A percentile compares a stretch with the other conserved stretches of the same genome.
phyloP scores from a whole-genome alignment of 495 filamentous ascomycete genomes.

The Penicillium ochrochloron region DNA sequence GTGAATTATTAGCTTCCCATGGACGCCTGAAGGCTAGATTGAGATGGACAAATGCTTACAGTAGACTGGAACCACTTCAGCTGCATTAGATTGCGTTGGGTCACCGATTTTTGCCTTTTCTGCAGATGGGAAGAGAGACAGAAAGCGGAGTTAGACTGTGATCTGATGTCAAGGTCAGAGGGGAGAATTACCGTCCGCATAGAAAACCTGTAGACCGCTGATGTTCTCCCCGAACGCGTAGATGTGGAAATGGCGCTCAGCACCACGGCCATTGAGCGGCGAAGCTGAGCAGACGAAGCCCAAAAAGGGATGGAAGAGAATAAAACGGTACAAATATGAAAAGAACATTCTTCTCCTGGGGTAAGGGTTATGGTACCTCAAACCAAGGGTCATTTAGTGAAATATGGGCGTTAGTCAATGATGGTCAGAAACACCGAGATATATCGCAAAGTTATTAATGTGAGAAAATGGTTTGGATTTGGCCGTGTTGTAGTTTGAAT shows the following conservation, averaged over 20 bases:
- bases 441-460: neutral
- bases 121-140: conserved; percentile 9
- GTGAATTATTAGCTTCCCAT: neutral
- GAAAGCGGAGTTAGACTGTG: neutral
- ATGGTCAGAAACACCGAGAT: neutral
- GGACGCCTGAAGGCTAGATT: neutral
- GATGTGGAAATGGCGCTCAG: conserved; percentile 29
- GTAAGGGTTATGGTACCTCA: no score
- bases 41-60: conserved; percentile 15
- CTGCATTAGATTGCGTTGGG: conserved; percentile 11
- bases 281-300: conserved; percentile 15
- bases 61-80: conserved; percentile 11
- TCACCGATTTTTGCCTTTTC: conserved; percentile 20
- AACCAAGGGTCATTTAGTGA: neutral
- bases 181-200: conserved; percentile 31
- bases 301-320: conserved; percentile 1
- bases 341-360: neutral
- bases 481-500: neutral
- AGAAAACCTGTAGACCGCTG: conserved; percentile 41
- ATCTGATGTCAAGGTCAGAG: neutral
- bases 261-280: conserved; percentile 15
- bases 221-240: conserved; percentile 42
- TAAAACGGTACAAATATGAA: neutral
- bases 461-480: neutral
- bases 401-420: neutral